Evolutionary conservation across 1,139 yeast genomes (phyloP).

Genomic region (Kodamaea sp.): DNA sequence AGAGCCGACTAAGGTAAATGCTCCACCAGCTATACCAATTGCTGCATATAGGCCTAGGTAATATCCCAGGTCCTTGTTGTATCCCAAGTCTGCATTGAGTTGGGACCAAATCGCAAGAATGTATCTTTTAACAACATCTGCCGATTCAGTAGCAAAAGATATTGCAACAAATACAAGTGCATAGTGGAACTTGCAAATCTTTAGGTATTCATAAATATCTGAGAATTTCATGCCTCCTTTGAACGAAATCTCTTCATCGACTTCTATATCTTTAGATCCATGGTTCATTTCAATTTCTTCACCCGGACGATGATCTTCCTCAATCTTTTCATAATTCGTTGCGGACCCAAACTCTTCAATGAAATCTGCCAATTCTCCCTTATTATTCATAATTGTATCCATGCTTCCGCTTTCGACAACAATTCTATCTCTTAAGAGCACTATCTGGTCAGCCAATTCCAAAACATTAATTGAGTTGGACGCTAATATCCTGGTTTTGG

Average conservation of each 20-base stretch:
- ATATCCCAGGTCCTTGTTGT: constrained; percentile 44
- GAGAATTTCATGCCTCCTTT: constrained; percentile 26
- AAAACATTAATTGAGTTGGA: constrained; percentile 28
- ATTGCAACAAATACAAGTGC: constrained; percentile 22
- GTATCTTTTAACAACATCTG: constrained; percentile 22
- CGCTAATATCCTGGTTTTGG: constrained; percentile 27
- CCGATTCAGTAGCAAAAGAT: constrained; percentile 16
- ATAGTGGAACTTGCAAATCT: constrained; percentile 26
- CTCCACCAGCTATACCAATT: constrained; percentile 44
- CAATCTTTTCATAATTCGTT: constrained; percentile 34
- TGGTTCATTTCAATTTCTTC: constrained; percentile 14
- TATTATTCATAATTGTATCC: constrained; percentile 19
- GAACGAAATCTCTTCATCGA: constrained; percentile 23
- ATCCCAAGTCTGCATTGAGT: constrained; percentile 86
- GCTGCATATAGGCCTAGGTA: constrained; percentile 74
- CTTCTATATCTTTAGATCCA: constrained; percentile 18
- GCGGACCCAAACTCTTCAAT: constrained; percentile 33
- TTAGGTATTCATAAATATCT: constrained; percentile 25
- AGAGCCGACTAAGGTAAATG: constrained; percentile 45
- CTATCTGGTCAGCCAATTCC: constrained; percentile 30
- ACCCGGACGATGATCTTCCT: constrained; percentile 11
- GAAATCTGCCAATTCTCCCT: constrained; percentile 24
- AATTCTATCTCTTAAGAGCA: constrained; percentile 18
- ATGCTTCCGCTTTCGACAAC: constrained; percentile 20
- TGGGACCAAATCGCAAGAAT: constrained; percentile 55